phyloP scores from a whole-genome alignment of 768 basidiomycete genomes.

The Pisolithus microcarpus region DNA sequence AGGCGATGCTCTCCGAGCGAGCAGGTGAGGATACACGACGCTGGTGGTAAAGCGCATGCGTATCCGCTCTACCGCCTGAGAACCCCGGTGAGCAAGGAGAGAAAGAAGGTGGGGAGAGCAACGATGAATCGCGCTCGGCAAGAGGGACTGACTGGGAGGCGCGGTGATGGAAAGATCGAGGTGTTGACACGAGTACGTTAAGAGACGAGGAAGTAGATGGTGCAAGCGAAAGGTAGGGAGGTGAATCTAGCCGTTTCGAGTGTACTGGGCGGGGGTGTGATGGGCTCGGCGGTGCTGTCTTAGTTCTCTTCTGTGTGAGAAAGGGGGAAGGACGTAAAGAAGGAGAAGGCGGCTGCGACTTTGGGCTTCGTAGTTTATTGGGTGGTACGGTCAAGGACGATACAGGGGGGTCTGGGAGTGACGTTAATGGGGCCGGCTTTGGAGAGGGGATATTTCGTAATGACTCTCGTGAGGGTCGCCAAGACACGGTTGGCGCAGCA shows the following conservation, averaged over 20 bases:
- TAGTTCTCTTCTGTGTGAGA: too few species aligned
- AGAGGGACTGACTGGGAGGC: constrained; percentile 13
- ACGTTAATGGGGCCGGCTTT: constrained; percentile 50
- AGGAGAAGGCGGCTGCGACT: too few species aligned
- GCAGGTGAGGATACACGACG: background rate
- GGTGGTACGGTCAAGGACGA: background rate
- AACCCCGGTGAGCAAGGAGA: constrained; percentile 11
- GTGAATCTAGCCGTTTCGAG: background rate
- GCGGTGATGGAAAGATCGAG: background rate
- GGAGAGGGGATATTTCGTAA: constrained; percentile 49
- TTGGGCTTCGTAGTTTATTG: too few species aligned
- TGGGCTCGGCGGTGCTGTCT: too few species aligned
- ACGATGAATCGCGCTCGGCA: constrained; percentile 10
- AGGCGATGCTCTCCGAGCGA: constrained; percentile 35
- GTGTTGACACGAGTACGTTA: background rate
- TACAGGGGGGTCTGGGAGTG: constrained; percentile 7
- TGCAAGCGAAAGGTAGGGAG: background rate
- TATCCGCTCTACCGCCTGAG: background rate
- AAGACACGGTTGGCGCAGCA: constrained; percentile 11
- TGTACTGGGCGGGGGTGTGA: too few species aligned
- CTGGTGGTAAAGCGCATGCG: background rate
- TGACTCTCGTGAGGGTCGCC: constrained; percentile 34
- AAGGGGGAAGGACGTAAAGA: too few species aligned
- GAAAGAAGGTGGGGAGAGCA: constrained; percentile 8
- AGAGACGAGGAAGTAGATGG: background rate